Evolutionary conservation across 2,329 filamentous ascomycete species (phyloP).

Genomic region (Diaporthe vexans): DNA sequence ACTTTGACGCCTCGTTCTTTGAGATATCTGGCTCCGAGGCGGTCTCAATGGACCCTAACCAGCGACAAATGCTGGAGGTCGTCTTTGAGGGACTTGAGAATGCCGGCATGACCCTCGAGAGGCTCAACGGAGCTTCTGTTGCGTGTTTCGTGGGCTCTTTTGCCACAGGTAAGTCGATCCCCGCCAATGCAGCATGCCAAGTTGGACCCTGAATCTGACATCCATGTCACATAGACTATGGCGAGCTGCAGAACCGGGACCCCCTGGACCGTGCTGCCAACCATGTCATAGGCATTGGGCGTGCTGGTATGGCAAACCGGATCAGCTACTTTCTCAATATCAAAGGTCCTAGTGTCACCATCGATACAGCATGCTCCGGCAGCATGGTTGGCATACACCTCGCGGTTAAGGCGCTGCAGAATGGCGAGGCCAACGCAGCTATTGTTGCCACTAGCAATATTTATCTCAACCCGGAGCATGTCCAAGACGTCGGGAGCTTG

Average conservation of each 20-base stretch:
- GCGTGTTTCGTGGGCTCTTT: constrained; percentile 38
- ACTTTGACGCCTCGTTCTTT: constrained; percentile 54
- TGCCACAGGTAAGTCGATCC: no score
- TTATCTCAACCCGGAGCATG: constrained; percentile 12
- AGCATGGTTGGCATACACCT: neutral
- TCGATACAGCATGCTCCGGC: constrained; percentile 31
- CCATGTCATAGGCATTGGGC: neutral
- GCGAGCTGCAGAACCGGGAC: neutral
- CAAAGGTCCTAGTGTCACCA: constrained; percentile 21
- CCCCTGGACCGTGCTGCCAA: neutral
- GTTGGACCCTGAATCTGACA: no score
- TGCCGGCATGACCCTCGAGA: constrained; percentile 40
- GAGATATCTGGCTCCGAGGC: constrained; percentile 42
- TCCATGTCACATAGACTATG: neutral
- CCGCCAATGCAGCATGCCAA: no score
- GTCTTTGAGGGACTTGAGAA: constrained; percentile 45
- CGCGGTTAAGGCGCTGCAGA: neutral
- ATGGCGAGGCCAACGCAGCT: neutral
- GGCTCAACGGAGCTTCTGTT: constrained; percentile 3
- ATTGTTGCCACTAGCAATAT: constrained; percentile 6
- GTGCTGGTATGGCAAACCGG: neutral
- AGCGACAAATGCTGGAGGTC: constrained; percentile 45
- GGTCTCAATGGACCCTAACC: constrained; percentile 44
- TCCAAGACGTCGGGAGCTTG: neutral
- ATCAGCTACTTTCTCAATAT: constrained; percentile 19